Evolutionary conservation across 1,139 yeast species (phyloP), one percentile per base, ranked within the genome.

Genomic region (Nakaseomyces sp.): DNA sequence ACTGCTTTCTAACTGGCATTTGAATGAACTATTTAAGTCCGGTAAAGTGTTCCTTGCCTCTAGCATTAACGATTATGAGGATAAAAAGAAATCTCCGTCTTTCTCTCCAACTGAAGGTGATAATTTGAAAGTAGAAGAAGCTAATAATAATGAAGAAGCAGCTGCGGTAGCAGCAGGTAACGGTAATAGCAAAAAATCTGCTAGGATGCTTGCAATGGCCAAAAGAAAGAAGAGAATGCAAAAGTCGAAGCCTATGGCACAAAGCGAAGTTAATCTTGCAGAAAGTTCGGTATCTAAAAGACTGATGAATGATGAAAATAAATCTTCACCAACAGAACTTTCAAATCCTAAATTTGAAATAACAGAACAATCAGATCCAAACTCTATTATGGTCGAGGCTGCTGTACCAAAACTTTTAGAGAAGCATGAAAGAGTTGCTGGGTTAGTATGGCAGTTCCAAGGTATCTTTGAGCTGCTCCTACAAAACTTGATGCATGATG

Each of bases 401-500:
- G 80, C 79, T 48, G 69, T 82, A 4, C 75, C 86, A 1, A 87
- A 89, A 8, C 69, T 86, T 3, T 66, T 87, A 9, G 79, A 87
- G 7, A 83, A 81, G 55, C 89, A 86, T 52, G 78, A 84, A 31
- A 78, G 80, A 43, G 84, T 81, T 7, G 79, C 85, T 0, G 91
- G 88, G 4, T 70, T 81, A 41, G 83, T 86, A 1, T 93, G 98
- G 97, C 95, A 88, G 46, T 86, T 89, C 55, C 96, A 89, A 69
- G 96, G 96, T n/a, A 81, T 91, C n/a, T 88, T 83, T 58, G 96
- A 88, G 58, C 67, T 89, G 26, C 65, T 93, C 37, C 69, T 87
- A 50, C 79, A 79, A 37, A 96, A 89, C 56, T 67, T 93, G 47
- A 87, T 87, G 60, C 82, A 83, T 52, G 93, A 86, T 38, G 72